Evolutionary conservation across 805 yeast genomes (phyloP), one percentile per base, ranked within the genome.

Genomic region (Lachancea sp.): DNA sequence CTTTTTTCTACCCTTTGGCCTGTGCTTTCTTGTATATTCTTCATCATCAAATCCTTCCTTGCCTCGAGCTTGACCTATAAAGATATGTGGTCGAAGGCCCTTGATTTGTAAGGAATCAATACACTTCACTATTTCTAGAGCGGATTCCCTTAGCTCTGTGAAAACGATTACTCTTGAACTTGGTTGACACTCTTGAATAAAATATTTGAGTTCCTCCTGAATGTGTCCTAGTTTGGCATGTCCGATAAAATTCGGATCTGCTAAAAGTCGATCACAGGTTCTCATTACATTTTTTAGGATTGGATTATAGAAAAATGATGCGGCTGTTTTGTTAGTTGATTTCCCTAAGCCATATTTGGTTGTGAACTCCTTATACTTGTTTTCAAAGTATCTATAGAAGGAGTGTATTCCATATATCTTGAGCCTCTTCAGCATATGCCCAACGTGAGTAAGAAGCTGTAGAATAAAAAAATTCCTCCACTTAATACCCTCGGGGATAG

Each of bases 11-110:
- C 73, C 71, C 46, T 69, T 72, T 12, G 70, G 69, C 26, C 64
- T 63, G 32, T 68, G 60, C 45, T 73, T 74, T 28, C 65, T 54
- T 9, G 63, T 54, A 48, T 65, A 77, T 5, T 65, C 67, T 2
- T 62, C 74, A 45, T 80, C 80, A 54, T 80, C 83, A 55, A 80
- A 80, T 24, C 71, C 77, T 35, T 79, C 86, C 52, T 77, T 79
- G 40, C 79, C 89, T 45, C 74, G 75, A 0, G 95, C 74, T 57
- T 92, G 99, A 0, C 99, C 99, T 47, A 92, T 86, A 56, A 92
- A 92, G 18, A 90, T 77, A 57, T 86, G 95, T 0, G 97, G 85
- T 36, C 74, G 72, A 17, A 75, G 62, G 29, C 46, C 64, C 21
- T 45, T 50, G 41, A 61, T 62, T 29, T 54, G 56, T 41, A 58